Percentiles rank a stretch among this genome's conserved stretches.
These are phyloP conservation scores for Trichothecium roseum DNA, from an alignment of 2,329 filamentous ascomycete species.

Conservation along the genomic window DNA sequence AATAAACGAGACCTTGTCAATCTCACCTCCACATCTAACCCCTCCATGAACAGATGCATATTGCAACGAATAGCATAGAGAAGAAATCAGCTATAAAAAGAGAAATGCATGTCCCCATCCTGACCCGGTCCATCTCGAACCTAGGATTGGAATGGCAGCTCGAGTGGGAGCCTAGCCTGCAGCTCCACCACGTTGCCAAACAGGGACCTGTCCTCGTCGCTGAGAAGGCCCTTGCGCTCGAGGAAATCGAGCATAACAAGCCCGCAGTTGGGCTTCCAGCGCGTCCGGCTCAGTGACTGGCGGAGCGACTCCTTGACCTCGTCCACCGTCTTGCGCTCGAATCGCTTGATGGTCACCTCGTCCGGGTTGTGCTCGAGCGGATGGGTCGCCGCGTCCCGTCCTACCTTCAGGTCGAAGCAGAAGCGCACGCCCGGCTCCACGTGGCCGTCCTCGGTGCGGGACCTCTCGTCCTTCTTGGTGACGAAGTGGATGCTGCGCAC, in stretches of 20 bases:
- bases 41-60: too few relatives aligned
- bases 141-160: constrained; percentile 11
- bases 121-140: too few relatives aligned
- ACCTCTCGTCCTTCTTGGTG: constrained; percentile 17
- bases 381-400: constrained; percentile 1
- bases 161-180: constrained; percentile 11
- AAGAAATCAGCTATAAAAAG: too few relatives aligned
- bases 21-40: too few relatives aligned
- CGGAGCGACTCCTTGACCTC: constrained; percentile 17
- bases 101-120: too few relatives aligned
- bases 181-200: constrained; percentile 9
- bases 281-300: constrained; percentile 11
- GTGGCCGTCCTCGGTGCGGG: constrained; percentile 15
- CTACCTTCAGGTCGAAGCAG: constrained; percentile 22
- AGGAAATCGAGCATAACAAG: constrained; percentile 28
- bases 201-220: constrained; percentile 9
- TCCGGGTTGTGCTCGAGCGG: constrained; percentile 6
- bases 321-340: constrained; percentile 16
- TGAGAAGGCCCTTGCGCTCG: constrained; percentile 17
- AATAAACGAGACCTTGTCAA: too few relatives aligned
- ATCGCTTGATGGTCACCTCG: constrained; percentile 17
- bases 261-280: constrained; percentile 29
- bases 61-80: too few relatives aligned
- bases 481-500: constrained; percentile 21
- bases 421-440: constrained; percentile 27